These are phyloP conservation scores for Malus orientalis DNA, from an alignment of 306 rosid genomes.

Conservation along the genomic window DNA sequence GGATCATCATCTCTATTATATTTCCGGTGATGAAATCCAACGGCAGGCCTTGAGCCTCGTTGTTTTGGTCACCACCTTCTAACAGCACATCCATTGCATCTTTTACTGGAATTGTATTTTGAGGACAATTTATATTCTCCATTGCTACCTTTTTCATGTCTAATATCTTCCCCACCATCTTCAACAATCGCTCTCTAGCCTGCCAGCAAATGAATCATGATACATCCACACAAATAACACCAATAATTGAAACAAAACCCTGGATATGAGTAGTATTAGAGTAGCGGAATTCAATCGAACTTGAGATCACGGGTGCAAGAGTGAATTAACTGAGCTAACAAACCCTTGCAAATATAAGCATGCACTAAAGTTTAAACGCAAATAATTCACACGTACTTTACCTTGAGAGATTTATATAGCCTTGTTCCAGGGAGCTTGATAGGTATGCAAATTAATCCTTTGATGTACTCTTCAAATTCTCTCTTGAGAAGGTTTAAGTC, in stretches of 20 bases:
- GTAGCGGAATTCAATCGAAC: background rate
- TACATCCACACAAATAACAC: background rate
- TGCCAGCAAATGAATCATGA: constrained; percentile 11
- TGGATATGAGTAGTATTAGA: background rate
- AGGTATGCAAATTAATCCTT: constrained; percentile 82
- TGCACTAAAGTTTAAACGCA: no score
- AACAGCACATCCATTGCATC: constrained; percentile 71
- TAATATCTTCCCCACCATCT: constrained; percentile 51
- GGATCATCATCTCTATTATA: constrained; percentile 77
- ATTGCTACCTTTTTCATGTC: constrained; percentile 28
- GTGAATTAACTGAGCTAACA: background rate
- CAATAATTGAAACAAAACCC: background rate
- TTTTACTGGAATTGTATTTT: constrained; percentile 18
- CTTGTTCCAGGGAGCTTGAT: constrained; percentile 78
- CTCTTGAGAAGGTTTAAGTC: constrained; percentile 54
- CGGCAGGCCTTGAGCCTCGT: constrained; percentile 22
- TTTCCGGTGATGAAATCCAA: constrained; percentile 60
- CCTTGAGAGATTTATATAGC: constrained; percentile 88
- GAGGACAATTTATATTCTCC: background rate
- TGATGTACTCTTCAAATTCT: constrained; percentile 73
- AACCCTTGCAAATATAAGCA: background rate
- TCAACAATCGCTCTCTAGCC: constrained; percentile 76
- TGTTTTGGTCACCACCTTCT: constrained; percentile 30
- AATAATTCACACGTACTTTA: background rate
- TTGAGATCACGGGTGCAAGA: background rate